These are phyloP conservation scores for Pythium folliculosum DNA, from an alignment of 352 stramenopile species.

Conservation along the genomic window DNA sequence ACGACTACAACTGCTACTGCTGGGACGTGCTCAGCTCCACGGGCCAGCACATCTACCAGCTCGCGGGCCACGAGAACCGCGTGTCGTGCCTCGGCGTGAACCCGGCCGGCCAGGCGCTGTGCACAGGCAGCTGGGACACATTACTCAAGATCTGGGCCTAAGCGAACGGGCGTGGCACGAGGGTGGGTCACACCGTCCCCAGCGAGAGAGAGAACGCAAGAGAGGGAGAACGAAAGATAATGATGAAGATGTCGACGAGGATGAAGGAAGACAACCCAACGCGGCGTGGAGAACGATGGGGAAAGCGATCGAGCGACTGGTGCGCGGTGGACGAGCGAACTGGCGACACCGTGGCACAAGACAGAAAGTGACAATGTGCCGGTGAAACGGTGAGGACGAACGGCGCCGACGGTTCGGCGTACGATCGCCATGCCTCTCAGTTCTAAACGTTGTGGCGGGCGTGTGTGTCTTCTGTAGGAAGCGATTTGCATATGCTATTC, in stretches of 20 bases:
- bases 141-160: conserved; percentile 97
- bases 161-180: background rate
- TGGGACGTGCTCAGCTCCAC: conserved; percentile 96
- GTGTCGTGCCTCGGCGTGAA: conserved; percentile 98
- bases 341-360: too few species aligned
- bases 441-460: too few species aligned
- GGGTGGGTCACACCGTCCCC: too few species aligned
- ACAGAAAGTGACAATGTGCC: too few species aligned
- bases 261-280: too few species aligned
- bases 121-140: conserved; percentile 98
- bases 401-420: too few species aligned
- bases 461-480: conserved; percentile 10
- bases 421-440: too few species aligned
- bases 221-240: background rate
- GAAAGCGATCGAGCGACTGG: too few species aligned
- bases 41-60: conserved; percentile 89
- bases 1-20: conserved; percentile 97
- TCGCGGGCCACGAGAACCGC: conserved; percentile 95
- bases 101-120: conserved; percentile 94
- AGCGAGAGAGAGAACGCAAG: background rate
- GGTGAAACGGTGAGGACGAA: too few species aligned
- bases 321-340: too few species aligned
- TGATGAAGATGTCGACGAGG: too few species aligned
- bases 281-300: too few species aligned
- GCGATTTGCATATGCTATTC: conserved; percentile 11